Evolutionary conservation across 2,329 filamentous ascomycete genomes (phyloP), one percentile per base, ranked within the genome.

Genomic region (Cytospora schulzeri): DNA sequence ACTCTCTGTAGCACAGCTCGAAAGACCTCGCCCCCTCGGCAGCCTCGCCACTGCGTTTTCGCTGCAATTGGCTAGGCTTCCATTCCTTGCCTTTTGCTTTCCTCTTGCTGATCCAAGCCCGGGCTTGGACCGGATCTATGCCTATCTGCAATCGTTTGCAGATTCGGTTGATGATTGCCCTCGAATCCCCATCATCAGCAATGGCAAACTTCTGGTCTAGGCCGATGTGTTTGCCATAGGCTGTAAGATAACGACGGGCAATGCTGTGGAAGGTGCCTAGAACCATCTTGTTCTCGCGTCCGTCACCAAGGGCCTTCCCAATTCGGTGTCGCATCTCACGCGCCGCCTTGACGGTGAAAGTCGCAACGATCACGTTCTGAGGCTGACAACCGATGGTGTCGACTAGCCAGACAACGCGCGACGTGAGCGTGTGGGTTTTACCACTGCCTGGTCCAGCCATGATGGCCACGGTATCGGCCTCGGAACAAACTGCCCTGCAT

Each of bases 261-360:
- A 99, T 93, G 56, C 93, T 96, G 78, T 99, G 94, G 70, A 99
- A 98, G 0, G 95, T 99, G 22, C 94, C 94, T 4, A 99, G 81
- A 35, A 97, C 85, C 68, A 99, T 82, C 71, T 88, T 91, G 62
- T 85, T 88, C 73, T 93, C 91, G 19, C 88, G 79, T 7, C 88
- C 88, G 66, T 90, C 85, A 1, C 93, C 93, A n/a, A 98, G 82
- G n/a, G 91, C 83, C 65, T 85, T 89, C 0, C 88, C 87, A 63
- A 98, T 91, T 9, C 94, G 87, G 72, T 92, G 88, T 72, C 93
- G 92, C 94, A 99, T 99, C 79, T 98, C 94, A 22, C 81, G 86
- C 22, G 93, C 92, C 1, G 95, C 93, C 76, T 98, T 98, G 75
- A 97, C 93, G 2, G 95, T 99, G 74, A 99, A 99, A 0, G 94